These are phyloP conservation scores for Nephelium lappaceum DNA, from an alignment of 345 rosid genomes.

Conservation along the genomic window DNA sequence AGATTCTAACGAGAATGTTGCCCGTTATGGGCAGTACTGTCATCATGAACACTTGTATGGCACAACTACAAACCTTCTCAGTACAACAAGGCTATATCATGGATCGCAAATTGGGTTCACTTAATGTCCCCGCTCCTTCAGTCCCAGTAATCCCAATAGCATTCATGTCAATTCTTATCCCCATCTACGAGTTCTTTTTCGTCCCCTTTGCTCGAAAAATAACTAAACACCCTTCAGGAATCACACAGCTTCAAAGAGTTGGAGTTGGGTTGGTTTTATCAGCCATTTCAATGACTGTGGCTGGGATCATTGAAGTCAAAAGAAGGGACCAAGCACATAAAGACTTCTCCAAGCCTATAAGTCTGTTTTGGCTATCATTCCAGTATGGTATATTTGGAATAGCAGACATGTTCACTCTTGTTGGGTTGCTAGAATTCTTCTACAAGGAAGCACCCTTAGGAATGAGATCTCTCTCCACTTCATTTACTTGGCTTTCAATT, in stretches of 20 bases:
- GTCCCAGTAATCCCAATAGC: slow-evolving; percentile 43
- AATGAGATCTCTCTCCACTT: slow-evolving; percentile 50
- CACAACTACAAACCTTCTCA: slow-evolving; percentile 48
- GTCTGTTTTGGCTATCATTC: slow-evolving; percentile 46
- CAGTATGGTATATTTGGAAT: slow-evolving; percentile 48
- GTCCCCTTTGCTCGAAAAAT: slow-evolving; percentile 44
- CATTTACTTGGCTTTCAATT: slow-evolving; percentile 43
- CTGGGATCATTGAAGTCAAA: slow-evolving; percentile 47
- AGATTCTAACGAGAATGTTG: slow-evolving; percentile 43
- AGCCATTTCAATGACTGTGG: slow-evolving; percentile 41
- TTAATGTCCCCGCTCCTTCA: slow-evolving; percentile 38
- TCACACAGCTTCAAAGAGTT: slow-evolving; percentile 48
- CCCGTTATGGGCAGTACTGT: slow-evolving; percentile 47
- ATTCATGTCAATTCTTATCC: slow-evolving; percentile 44
- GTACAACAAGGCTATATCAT: slow-evolving; percentile 40
- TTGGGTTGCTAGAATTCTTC: slow-evolving; percentile 53
- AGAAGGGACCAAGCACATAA: slow-evolving; percentile 27
- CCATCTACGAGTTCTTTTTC: slow-evolving; percentile 36
- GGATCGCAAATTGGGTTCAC: slow-evolving; percentile 34
- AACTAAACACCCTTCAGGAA: slow-evolving; percentile 40
- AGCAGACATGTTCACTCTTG: slow-evolving; percentile 53
- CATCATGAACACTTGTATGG: slow-evolving; percentile 47
- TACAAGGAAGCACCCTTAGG: slow-evolving; percentile 45
- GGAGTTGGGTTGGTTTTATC: slow-evolving; percentile 50
- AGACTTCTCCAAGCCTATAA: slow-evolving; percentile 15